These are phyloP conservation scores for Xylaria scruposa DNA, from an alignment of 495 filamentous ascomycete genomes.

Conservation along the genomic window DNA sequence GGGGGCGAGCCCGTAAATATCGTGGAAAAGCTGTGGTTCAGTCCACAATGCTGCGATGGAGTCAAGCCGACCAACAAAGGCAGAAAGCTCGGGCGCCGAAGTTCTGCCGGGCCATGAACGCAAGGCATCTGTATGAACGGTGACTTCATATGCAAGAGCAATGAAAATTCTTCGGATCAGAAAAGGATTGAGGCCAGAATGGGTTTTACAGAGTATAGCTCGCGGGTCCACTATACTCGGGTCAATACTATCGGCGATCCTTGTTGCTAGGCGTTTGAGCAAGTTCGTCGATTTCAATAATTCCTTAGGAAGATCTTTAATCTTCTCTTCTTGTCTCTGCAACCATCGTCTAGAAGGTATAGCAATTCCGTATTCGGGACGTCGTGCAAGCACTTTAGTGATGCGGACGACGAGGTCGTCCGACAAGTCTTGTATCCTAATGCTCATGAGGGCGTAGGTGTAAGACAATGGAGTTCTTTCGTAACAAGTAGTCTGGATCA, in stretches of 20 bases:
- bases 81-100: constrained; percentile 29
- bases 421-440: constrained; percentile 32
- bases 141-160: constrained; percentile 44
- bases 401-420: constrained; percentile 29
- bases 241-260: constrained; percentile 33
- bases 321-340: constrained; percentile 33
- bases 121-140: constrained; percentile 37
- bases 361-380: constrained; percentile 39
- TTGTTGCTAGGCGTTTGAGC: constrained; percentile 37
- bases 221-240: constrained; percentile 33
- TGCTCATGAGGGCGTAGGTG: constrained; percentile 29
- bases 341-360: constrained; percentile 41
- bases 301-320: constrained; percentile 34
- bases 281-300: constrained; percentile 28
- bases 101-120: constrained; percentile 32
- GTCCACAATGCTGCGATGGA: constrained; percentile 48
- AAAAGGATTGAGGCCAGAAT: constrained; percentile 43
- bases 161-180: constrained; percentile 46
- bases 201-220: constrained; percentile 44
- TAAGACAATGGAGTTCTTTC: constrained; percentile 6
- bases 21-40: constrained; percentile 37
- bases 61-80: constrained; percentile 42
- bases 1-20: constrained; percentile 35
- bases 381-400: constrained; percentile 37
- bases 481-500: not conserved